Conservation (phyloP, 768 basidiomycete species). For the Exidia glandulosa region DNA sequence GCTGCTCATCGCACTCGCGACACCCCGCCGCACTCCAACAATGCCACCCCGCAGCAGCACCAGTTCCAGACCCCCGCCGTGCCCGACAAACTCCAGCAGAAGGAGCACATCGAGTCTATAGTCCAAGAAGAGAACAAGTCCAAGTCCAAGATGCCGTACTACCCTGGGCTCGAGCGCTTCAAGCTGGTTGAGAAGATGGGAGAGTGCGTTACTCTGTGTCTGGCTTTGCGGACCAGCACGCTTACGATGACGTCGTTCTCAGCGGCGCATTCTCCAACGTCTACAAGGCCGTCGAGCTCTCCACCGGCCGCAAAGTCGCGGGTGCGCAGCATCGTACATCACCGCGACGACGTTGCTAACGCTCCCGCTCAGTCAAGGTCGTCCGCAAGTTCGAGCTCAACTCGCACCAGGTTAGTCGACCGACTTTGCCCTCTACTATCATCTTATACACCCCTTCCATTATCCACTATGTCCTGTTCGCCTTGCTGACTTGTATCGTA, state of each 20-base stretch:
- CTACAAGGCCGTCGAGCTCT: slow-evolving; percentile 77
- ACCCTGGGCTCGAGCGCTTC: slow-evolving; percentile 76
- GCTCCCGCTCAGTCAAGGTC: slow-evolving; percentile 58
- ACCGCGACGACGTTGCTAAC: slow-evolving; percentile 10
- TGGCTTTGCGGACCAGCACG: neutral
- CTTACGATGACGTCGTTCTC: slow-evolving; percentile 13
- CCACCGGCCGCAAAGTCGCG: slow-evolving; percentile 69
- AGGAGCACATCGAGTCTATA: slow-evolving; percentile 29
- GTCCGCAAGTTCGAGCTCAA: slow-evolving; percentile 91
- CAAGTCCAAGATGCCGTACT: slow-evolving; percentile 69
- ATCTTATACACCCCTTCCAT: slow-evolving; percentile 15
- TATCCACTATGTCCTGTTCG: slow-evolving; percentile 17
- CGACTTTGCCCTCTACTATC: slow-evolving; percentile 11
- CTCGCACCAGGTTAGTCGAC: slow-evolving; percentile 70
- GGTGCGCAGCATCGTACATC: slow-evolving; percentile 34
- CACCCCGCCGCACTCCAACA: slow-evolving; percentile 19
- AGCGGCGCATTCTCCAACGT: slow-evolving; percentile 99
- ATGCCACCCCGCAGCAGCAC: slow-evolving; percentile 23
- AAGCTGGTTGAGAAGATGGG: slow-evolving; percentile 80
- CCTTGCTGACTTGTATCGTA: neutral
- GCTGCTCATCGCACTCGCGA: slow-evolving; percentile 7
- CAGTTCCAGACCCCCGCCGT: slow-evolving; percentile 6
- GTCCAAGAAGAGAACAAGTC: slow-evolving; percentile 66
- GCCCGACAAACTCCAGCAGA: slow-evolving; percentile 6
- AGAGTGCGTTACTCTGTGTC: slow-evolving; percentile 49